These are phyloP conservation scores for Phaffia tasmanica DNA, from an alignment of 768 basidiomycete genomes.

Conservation along the genomic window DNA sequence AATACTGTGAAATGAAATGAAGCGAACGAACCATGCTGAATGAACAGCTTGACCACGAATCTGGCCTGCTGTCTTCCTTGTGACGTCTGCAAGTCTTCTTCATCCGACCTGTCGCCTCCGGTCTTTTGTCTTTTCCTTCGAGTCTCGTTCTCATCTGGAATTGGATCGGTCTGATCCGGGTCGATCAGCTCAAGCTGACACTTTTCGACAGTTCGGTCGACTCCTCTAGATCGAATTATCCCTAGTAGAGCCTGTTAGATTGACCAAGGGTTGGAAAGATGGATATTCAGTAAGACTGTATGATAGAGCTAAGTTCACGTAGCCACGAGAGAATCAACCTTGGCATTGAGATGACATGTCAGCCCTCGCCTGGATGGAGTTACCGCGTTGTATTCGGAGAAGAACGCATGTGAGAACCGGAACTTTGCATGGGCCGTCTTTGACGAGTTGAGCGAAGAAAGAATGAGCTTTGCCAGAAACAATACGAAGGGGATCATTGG, in stretches of 20 bases:
- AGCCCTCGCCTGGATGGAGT: background rate
- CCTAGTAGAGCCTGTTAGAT: slow-evolving; percentile 7
- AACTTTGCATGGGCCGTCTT: slow-evolving; percentile 13
- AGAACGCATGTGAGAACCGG: slow-evolving; percentile 7
- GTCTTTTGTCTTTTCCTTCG: too few species aligned
- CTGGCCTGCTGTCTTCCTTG: too few species aligned
- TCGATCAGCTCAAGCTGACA: slow-evolving; percentile 7
- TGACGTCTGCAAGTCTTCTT: too few species aligned
- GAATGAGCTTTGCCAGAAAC: background rate
- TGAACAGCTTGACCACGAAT: too few species aligned
- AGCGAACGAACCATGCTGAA: too few species aligned
- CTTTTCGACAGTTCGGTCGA: slow-evolving; percentile 6
- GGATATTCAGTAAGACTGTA: background rate
- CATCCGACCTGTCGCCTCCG: too few species aligned
- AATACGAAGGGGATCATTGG: background rate
- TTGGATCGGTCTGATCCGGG: background rate
- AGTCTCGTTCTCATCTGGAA: background rate
- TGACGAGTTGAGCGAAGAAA: slow-evolving; percentile 16
- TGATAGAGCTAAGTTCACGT: too few species aligned
- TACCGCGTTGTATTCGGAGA: background rate
- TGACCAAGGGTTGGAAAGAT: background rate
- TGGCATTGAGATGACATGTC: slow-evolving; percentile 8
- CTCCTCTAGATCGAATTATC: slow-evolving; percentile 4
- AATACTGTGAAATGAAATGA: too few species aligned
- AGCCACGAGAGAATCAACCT: background rate